These are phyloP conservation scores for Triadica sebifera DNA, from an alignment of 345 rosid species.

Conservation along the genomic window DNA sequence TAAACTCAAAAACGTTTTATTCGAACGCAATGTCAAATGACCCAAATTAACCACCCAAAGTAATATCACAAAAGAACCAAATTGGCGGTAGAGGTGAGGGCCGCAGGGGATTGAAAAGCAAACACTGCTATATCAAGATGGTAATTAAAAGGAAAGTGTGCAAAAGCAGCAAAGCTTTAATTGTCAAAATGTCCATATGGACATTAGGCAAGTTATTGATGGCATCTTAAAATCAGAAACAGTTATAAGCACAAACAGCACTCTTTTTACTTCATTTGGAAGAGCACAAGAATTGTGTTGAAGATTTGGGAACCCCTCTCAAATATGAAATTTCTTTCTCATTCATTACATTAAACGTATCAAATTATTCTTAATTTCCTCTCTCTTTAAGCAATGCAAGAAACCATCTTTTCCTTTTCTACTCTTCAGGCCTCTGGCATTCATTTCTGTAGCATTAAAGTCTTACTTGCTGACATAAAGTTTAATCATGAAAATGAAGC, in stretches of 20 bases:
- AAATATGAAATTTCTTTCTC: not conserved
- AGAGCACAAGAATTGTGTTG: slow-evolving; percentile 12
- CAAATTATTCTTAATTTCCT: not conserved
- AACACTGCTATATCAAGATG: not conserved
- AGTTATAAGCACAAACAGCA: slow-evolving; percentile 17
- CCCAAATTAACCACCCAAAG: no score
- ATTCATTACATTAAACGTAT: not conserved
- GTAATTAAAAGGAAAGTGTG: not conserved
- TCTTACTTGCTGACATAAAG: not conserved
- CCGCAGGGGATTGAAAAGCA: not conserved
- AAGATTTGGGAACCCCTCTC: not conserved
- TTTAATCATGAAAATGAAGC: slow-evolving; percentile 27
- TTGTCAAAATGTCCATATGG: no score
- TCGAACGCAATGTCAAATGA: no score
- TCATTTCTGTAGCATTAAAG: slow-evolving; percentile 6
- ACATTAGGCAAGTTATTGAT: slow-evolving; percentile 6
- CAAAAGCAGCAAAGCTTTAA: no score
- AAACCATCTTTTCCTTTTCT: not conserved
- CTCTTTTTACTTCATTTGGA: not conserved
- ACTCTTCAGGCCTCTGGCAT: slow-evolving; percentile 12
- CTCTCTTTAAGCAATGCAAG: not conserved
- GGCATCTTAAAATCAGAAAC: not conserved
- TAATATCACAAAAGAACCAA: no score
- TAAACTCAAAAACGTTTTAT: no score
- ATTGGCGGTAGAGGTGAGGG: no score